Evolutionary conservation across 345 rosid genomes (phyloP), one percentile per base, ranked within the genome.

Genomic region (Triadica sebifera): DNA sequence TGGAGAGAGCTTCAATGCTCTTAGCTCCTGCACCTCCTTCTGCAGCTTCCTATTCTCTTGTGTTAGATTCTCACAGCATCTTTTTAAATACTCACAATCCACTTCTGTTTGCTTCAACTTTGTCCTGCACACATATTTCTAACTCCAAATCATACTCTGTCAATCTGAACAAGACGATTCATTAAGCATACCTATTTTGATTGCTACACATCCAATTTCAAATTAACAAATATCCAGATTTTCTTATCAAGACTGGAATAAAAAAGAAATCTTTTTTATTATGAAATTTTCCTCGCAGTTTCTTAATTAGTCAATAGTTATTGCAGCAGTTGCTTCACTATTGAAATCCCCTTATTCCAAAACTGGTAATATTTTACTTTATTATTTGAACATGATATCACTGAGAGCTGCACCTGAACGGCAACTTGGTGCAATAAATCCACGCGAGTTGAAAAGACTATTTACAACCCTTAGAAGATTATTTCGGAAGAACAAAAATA

Each of bases 51-150:
- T 73, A 78, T 93, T 93, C 73, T 93, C 98, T 63, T 83, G 91
- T 0, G 89, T 91, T 10, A 93, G 82, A 84, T 85, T 93, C 82
- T 93, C 96, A 9, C 96, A 93, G 70, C 93, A 88, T 72, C 90
- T 73, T 81, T 87, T 93, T 0, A 93, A 75, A 78, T 86, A 89
- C 74, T 93, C 98, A 45, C 98, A 93, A 56, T 93, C 98, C 0
- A 91, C 93, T 80, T 93, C 98, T 6, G 98, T 93, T 80, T 93
- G 98, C 85, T 93, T 93, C 83, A 88, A 77, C 83, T 93, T 93
- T 0, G 98, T 93, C 89, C 98, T 93, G 80, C 61, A 82, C 19
- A 56, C 12, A 29, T 29, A 29, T 29, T 29, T 29, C 1, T 29
- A 29, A 29, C 34, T 29, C 34, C 34, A 29, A 29, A 29, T 29